Evolutionary conservation across 2,329 filamentous ascomycete genomes (phyloP).

Genomic region (Hypocreales sp.): DNA sequence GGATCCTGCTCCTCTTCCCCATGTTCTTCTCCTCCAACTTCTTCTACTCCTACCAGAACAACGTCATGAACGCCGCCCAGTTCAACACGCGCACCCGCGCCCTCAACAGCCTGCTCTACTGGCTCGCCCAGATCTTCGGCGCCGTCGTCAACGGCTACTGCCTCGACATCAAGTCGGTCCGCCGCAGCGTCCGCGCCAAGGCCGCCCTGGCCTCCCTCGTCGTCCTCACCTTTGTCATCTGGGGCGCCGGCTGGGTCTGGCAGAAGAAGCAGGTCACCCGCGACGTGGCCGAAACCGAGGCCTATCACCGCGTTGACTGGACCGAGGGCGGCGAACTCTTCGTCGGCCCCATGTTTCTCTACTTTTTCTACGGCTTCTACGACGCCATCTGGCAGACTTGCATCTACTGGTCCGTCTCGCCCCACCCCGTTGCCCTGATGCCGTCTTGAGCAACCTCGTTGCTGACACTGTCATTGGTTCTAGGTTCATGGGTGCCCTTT

Average conservation of each 20-base stretch:
- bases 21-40: slow-evolving; percentile 40
- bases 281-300: slow-evolving; percentile 9
- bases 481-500: slow-evolving; percentile 82
- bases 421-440: not conserved
- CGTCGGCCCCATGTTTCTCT: slow-evolving; percentile 70
- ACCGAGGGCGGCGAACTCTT: slow-evolving; percentile 29
- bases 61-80: slow-evolving; percentile 35
- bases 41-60: slow-evolving; percentile 45
- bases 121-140: slow-evolving; percentile 40
- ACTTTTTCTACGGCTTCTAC: slow-evolving; percentile 81
- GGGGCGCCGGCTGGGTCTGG: slow-evolving; percentile 73
- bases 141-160: slow-evolving; percentile 29
- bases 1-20: slow-evolving; percentile 46
- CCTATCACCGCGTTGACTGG: slow-evolving; percentile 39
- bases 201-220: slow-evolving; percentile 48
- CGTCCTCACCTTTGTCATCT: slow-evolving; percentile 58
- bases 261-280: slow-evolving; percentile 39
- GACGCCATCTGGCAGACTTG: slow-evolving; percentile 84
- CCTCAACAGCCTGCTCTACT: slow-evolving; percentile 38
- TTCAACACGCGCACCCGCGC: slow-evolving; percentile 41
- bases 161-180: slow-evolving; percentile 52
- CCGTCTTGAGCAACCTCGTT: not conserved
- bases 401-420: slow-evolving; percentile 70
- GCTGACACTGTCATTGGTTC: not conserved
- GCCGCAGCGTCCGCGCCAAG: slow-evolving; percentile 62